Evolutionary conservation across 2,329 filamentous ascomycete species (phyloP).

Genomic region (Akanthomyces lecanii): DNA sequence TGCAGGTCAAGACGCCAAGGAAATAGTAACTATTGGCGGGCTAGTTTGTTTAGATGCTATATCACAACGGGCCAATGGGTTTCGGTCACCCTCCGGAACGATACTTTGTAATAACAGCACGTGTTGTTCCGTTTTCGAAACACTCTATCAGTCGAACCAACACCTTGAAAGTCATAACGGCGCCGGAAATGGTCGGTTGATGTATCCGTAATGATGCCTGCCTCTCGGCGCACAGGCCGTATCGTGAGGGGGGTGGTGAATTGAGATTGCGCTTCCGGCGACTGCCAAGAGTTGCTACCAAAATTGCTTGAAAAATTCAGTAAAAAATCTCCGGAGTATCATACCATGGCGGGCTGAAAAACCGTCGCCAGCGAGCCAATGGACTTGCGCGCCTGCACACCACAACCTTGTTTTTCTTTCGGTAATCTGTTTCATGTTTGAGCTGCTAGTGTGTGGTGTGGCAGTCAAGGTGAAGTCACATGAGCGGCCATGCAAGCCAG

Average conservation of each 20-base stretch:
- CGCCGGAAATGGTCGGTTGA: too few relatives aligned
- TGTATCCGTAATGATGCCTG: too few relatives aligned
- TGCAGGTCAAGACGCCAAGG: neutral
- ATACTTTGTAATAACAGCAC: neutral
- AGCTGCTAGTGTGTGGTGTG: neutral
- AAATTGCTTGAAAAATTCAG: neutral
- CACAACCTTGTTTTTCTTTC: neutral
- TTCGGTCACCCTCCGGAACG: neutral
- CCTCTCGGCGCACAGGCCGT: neutral
- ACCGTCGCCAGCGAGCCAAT: neutral
- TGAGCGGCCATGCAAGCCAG: neutral
- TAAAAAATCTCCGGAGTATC: neutral
- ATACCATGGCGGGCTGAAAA: neutral
- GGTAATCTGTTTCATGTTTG: constrained; percentile 9
- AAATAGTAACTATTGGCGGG: neutral
- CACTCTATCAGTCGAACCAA: too few relatives aligned
- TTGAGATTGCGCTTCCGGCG: neutral
- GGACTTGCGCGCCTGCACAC: neutral
- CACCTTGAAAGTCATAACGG: too few relatives aligned
- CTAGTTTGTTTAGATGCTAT: neutral
- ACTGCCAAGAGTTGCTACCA: neutral
- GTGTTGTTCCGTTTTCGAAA: neutral
- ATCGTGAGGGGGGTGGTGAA: neutral
- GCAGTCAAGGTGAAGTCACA: neutral
- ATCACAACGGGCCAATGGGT: neutral